Base-by-base conservation (phyloP, 345 rosid genomes). In the Bruguiera gymnorhiza region DNA sequence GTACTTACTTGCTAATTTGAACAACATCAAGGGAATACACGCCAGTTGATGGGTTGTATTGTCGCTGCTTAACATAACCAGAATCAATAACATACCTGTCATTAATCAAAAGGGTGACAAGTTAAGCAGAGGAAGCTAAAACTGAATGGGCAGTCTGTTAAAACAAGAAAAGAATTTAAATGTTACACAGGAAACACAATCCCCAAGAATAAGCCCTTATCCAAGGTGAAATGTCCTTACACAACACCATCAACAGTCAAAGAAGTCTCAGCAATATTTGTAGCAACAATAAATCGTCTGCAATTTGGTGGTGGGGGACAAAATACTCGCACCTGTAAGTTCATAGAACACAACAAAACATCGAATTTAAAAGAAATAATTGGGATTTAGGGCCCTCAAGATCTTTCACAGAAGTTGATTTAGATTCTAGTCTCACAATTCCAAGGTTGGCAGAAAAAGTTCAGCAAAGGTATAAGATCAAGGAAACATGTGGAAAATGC, bases 191-290 rank as follows among this genome's bases (percentile, higher is more conserved):
- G 60, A 66, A 65, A 67, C 29, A 46, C 66, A 76, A 73, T 52
- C 70, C 64, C 52, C 70, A 60, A 77, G 21, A 63, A 60, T 67
- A 43, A 70, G 69, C 32, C 51, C 27, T 61, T 46, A 62, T 29
- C 11, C 60, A 80, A 71, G 78, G 71, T 72, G 36, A 74, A 73
- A 72, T 77, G 70, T 74, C 73, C 99, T 90, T 95, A 95, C 99
- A 90, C 99, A 71, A 95, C 97, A 21, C 98, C 99, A 68, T 95
- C 99, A 71, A 95, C 98, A 31, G 99, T 95, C 71, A 95, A 84
- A 69, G 98, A 95, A 82, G 99, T 95, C 79, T 95, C 99, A 58
- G 97, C 99, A 74, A 95, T 92, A 76, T 95, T 95, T 67, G 98
- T 95, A 64, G 98, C 83, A 82, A 95, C 92, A 50, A 92, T 88